Percentiles rank a stretch among this genome's conserved stretches.
These are phyloP conservation scores for Dacryopinax primogenitus DNA, from an alignment of 768 basidiomycete genomes.

Conservation along the genomic window DNA sequence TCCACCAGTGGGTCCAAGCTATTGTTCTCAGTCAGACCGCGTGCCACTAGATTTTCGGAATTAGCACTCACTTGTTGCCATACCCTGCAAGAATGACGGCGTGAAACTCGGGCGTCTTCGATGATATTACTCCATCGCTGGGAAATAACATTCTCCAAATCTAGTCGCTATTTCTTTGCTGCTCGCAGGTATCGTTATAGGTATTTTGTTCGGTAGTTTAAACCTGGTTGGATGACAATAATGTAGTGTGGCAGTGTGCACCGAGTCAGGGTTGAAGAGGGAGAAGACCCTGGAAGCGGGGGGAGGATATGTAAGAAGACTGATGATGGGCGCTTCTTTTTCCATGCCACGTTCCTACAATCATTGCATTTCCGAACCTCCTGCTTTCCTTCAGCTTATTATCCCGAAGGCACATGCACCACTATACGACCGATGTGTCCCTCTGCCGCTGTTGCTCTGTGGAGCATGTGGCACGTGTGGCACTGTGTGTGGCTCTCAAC, in stretches of 20 bases:
- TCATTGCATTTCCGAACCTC: no score
- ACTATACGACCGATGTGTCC: no score
- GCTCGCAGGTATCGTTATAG: background rate
- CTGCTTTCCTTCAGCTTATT: no score
- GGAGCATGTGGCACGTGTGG: no score
- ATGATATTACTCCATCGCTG: background rate
- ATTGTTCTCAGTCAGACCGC: background rate
- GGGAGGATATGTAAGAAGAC: background rate
- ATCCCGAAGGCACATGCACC: no score
- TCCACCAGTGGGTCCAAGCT: constrained; percentile 6
- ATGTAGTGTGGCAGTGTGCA: background rate
- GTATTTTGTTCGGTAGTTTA: background rate
- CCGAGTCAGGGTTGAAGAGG: background rate
- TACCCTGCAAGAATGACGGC: constrained; percentile 83
- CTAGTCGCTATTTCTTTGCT: background rate
- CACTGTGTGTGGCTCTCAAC: no score
- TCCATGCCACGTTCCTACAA: no score
- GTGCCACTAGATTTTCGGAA: constrained; percentile 1
- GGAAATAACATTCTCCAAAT: background rate
- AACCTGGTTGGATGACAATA: background rate
- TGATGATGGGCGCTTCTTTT: background rate
- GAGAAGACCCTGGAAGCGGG: background rate
- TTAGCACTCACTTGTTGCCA: constrained; percentile 68
- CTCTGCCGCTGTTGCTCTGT: no score
- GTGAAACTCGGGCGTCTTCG: constrained; percentile 50